Evolutionary conservation across 345 rosid genomes (phyloP), one percentile per base, ranked within the genome.

Genomic region (Boechera stricta): DNA sequence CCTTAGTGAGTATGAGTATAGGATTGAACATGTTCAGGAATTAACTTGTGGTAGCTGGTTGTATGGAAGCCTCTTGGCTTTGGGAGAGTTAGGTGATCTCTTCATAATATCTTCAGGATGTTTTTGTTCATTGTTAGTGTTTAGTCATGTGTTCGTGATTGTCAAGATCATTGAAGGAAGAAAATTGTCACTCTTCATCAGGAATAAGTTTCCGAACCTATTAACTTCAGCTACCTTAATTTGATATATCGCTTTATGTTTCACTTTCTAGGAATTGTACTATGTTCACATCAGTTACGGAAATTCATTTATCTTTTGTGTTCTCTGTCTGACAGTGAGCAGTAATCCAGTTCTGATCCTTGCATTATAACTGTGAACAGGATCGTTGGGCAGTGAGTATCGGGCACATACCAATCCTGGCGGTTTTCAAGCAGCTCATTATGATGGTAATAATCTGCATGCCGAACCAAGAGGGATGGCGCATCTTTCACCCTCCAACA

Each of bases 341-440:
- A 18, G 7, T 62, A n/a, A 24, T 62, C 21, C 26, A 10, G 73
- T 58, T 48, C 55, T 69, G 59, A 61, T 74, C 42, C 15, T 44
- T 72, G 54, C 54, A 35, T 72, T 83, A 58, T 76, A 71, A 75
- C 28, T 65, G n/a, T 72, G 42, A 60, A 69, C 85, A 89, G 95
- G 84, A 72, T 69, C 81, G 21, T 35, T 86, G 63, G 84, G 72
- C 48, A 53, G 16, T n/a, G 78, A 66, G 65, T 62, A 81, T 85
- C 91, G 80, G 64, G 75, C 77, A 84, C 88, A 80, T 54, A 66
- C 72, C 76, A 55, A 49, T 74, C 82, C 78, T 49, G 79, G 84
- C 21, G 55, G 80, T 74, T 74, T 82, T 82, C 87, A 72, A 80
- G 67, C 78, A 54, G 74, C 83, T 65, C 85, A 84, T 47, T 82